Evolutionary conservation across 805 yeast genomes (phyloP), one percentile per base, ranked within the genome.

Genomic region (Candida parachauliodes): DNA sequence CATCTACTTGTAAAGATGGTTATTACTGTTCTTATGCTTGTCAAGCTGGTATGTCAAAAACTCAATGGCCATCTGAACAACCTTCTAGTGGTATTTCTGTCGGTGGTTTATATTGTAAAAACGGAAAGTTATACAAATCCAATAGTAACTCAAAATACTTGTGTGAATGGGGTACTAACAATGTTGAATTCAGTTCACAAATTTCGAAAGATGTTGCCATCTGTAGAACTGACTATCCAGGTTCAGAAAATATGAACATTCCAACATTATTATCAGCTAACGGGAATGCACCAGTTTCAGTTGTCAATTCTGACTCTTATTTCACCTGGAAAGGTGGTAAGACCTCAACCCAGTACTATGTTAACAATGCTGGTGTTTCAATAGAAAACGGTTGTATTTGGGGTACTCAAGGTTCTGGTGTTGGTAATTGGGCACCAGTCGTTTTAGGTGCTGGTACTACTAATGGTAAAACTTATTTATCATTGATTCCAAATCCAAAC

Each of bases 171-270:
- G 98, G 96, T 58, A 65, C 57, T 25, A 71, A 78, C 39, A 62
- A 81, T 36, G 94, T 95, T 34, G 57, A 63, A 37, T 89, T 84
- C 50, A 83, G 72, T 42, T 77, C 79, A 52, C 71, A 84, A 51
- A 65, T 86, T 42, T 56, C 62, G 48, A 59, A 82, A 43, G 73
- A 74, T 37, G 88, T 91, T 52, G 91, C 98, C 43, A 68, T 93
- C 55, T 93, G 98, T 77, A 85, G 97, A 74, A 91, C 98, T 45
- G 98, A 91, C 65, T 91, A 91, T 79, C 98, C 98, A 58, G 98
- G 98, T 71, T 83, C 96, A 48, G 98, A 91, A 74, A 88, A 88
- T 77, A 93, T 91, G 98, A 94, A 82, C 50, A 76, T 91, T 45
- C 98, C 98, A 62, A 89, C 98, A 43, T 70, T 77, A 46, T 83